Percentiles rank a stretch among this genome's conserved stretches.
phyloP scores from a whole-genome alignment of 2,329 filamentous ascomycete species.

The Fusarium papillatum region DNA sequence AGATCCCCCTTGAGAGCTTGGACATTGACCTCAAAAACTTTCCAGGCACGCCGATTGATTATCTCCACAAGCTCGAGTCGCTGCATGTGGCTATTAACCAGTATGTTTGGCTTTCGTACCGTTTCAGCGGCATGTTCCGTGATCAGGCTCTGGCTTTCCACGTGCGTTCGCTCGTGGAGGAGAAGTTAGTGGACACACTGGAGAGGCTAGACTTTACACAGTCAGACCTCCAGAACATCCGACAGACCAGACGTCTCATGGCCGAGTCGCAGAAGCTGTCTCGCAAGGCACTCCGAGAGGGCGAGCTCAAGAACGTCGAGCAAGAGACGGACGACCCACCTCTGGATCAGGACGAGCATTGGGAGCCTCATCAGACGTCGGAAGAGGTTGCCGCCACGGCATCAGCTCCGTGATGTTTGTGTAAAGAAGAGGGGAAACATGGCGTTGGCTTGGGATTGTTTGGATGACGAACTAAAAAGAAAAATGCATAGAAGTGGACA shows the following conservation, averaged over 20 bases:
- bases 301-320: slow-evolving; percentile 24
- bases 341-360: slow-evolving; percentile 24
- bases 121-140: slow-evolving; percentile 84
- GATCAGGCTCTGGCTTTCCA: slow-evolving; percentile 83
- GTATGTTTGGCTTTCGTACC: slow-evolving; percentile 95
- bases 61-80: slow-evolving; percentile 78
- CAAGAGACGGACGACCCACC: slow-evolving; percentile 35
- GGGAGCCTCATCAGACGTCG: not conserved
- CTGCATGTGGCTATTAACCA: slow-evolving; percentile 87
- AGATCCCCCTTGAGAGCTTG: slow-evolving; percentile 80
- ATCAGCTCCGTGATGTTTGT: slow-evolving; percentile 8
- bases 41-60: slow-evolving; percentile 59
- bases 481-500: slow-evolving; percentile 13
- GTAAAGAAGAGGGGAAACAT: not conserved
- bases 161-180: slow-evolving; percentile 83
- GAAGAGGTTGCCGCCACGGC: not conserved
- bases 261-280: slow-evolving; percentile 31
- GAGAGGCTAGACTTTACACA: slow-evolving; percentile 65
- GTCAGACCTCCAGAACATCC: slow-evolving; percentile 45
- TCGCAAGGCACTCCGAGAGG: slow-evolving; percentile 29
- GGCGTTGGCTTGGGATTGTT: slow-evolving; percentile 28
- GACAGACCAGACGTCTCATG: slow-evolving; percentile 38
- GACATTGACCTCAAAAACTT: slow-evolving; percentile 68
- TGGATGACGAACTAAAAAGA: not conserved
- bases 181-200: slow-evolving; percentile 69